Base-by-base conservation (phyloP, 306 rosid genomes). In the Gastrolobium bilobum region DNA sequence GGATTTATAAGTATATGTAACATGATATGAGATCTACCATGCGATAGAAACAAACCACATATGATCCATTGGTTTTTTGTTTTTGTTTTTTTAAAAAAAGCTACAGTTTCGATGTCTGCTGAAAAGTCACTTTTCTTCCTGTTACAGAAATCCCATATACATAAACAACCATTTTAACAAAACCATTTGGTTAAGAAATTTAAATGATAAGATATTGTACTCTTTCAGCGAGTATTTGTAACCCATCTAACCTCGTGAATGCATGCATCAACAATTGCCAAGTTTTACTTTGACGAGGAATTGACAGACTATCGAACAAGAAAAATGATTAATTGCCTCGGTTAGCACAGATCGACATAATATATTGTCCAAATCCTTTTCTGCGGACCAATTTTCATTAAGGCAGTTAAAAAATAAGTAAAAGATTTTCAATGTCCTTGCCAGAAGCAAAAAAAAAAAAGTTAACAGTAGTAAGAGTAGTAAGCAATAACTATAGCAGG, bases 251-350 rank as follows among this genome's bases (percentile, higher is more conserved):
- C 11, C 57, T 66, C 33, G 20, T 43, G 29, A 67, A 20, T 68
- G 42, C 57, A 30, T 46, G 57, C 73, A 68, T 68, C 39, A 68
- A 46, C 33, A 46, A 46, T 68, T 7, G 13, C 6, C 73, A 44
- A 30, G 34, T 29, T 26, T 10, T 29, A 44, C 56, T 29, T 44
- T 20, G 44, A 68, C 31, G 1, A 7, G 14, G 2, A 68, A 33
- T 46, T 46, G 44, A 70, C 48, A 13, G n/a, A 69, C 8, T 34
- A 69, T 69, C 10, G 48, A 44, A 30, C 35, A 63, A 48, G 26
- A 37, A 50, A 63, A 63, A 63, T 6, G 3, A 76, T 51, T 4
- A 65, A 31, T 39, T 52, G 57, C 11, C 30, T 39, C 8, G 34
- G 35, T 29, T 9, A 20, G 26, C 26, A 20, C 26, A 20, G 26